Base-by-base conservation (phyloP, 2,329 filamentous ascomycete species). In the Xylariales sp. region DNA sequence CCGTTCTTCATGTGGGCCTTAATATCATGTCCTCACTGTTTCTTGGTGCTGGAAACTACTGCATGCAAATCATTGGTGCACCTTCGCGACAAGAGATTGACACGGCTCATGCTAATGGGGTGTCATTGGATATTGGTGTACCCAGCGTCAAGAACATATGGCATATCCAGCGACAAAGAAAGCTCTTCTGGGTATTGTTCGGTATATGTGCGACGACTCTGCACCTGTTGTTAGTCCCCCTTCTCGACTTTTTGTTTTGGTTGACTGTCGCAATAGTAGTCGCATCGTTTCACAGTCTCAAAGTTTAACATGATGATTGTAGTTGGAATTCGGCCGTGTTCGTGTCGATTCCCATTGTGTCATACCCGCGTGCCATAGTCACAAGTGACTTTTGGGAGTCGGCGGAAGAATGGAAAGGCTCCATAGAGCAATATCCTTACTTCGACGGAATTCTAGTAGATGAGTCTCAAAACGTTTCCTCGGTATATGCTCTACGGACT, bases 251-350 rank as follows among this genome's bases (percentile, higher is more conserved):
- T n/a, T n/a, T n/a, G n/a, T n/a, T n/a, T n/a, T n/a, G n/a, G n/a
- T n/a, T n/a, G n/a, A n/a, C n/a, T n/a, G 40, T 38, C 20, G 5
- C 7, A 27, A 27, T n/a, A 27, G 24, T 27, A 8, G 24, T 11
- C 9, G 32, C 18, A n/a, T 20, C 10, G 8, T 20, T 34, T 9
- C 5, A 10, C 18, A 19, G 18, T 10, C n/a, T 6, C 11, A n/a
- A 34, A 18, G 15, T 34, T n/a, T 19, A n/a, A 34, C 18, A 9
- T 19, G 9, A 9, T 11, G 6, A 18, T 5, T 19, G n/a, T 19
- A 43, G 40, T 32, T 43, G 40, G 40, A 43, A 43, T 22, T 43
- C 40, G 12, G 21, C 24, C 8, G 32, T 43, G 11, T 43, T 43
- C 14, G 33, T 18, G n/a, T 43, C 40, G 19, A 14, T 38, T 3